Evolutionary conservation across 768 basidiomycete genomes (phyloP), one percentile per base, ranked within the genome.

Genomic region (Pisolithus sp.): DNA sequence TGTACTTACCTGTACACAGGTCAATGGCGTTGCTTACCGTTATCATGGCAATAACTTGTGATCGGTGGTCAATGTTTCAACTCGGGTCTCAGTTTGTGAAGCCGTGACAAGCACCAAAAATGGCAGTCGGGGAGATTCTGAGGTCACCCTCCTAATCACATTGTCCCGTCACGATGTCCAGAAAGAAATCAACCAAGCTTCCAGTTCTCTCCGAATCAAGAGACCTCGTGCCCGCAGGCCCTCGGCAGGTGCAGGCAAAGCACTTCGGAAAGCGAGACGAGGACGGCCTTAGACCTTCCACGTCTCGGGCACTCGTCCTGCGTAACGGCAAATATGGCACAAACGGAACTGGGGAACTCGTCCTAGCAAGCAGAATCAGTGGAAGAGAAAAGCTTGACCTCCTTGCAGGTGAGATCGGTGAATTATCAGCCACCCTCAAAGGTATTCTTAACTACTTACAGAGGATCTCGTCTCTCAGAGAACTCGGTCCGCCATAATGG

Each of bases 321-420:
- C 79, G 89, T 56, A 85, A 88, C 60, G 85, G 83, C 39, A 89
- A 88, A 61, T 68, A 84, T 67, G 88, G 86, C 12, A 74, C 85
- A 26, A 76, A 75, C 49, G 87, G 88, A 39, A 80, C 81, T 5
- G 86, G 86, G 17, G 86, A 89, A 66, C 18, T 89, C 42, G 64
- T 82, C 44, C 66, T 78, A 43, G 71, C 73, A 49, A 76, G 70
- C 23, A 85, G 76, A 61, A 77, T 88, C 55, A 82, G 76, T 46
- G 89, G 89, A 1, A 76, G 85, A 60, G 89, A 90, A 67, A 90
- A 90, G 61, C 73, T 92, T 28, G 86, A 89, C 64, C 74, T 90
- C 23, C 70, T 90, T 28, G 86, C 86, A 58, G 87, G 89, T 86
- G 61, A 53, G 71, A 67, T 31, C 23, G 37, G 23, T 18, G 0